Conservation (phyloP, 768 basidiomycete species). For the Termitomyces sp. region DNA sequence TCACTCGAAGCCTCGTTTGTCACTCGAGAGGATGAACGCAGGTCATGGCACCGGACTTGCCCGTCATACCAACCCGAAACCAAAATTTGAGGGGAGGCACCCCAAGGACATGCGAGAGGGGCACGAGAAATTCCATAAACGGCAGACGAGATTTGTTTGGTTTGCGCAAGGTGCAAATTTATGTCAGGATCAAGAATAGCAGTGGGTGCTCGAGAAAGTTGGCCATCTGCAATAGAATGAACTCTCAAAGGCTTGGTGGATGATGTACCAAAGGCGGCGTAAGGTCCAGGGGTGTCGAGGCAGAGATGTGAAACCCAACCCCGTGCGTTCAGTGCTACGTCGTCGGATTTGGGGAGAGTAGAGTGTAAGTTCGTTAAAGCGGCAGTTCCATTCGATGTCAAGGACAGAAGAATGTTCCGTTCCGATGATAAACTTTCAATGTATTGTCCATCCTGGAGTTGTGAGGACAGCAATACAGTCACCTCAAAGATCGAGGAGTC, state of each 20-base stretch:
- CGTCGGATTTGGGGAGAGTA: slow-evolving; percentile 16
- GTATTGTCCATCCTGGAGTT: slow-evolving; percentile 36
- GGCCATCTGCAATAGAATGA: slow-evolving; percentile 43
- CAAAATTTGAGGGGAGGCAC: slow-evolving; percentile 63
- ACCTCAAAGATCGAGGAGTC: slow-evolving; percentile 13
- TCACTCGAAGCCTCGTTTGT: slow-evolving; percentile 7
- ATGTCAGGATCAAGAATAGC: slow-evolving; percentile 39
- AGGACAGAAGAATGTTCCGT: slow-evolving; percentile 39
- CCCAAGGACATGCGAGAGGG: slow-evolving; percentile 61
- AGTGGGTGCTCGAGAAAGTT: slow-evolving; percentile 40
- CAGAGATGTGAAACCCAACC: slow-evolving; percentile 64
- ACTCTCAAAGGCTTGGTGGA: slow-evolving; percentile 54
- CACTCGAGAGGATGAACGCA: slow-evolving; percentile 44
- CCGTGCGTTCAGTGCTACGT: slow-evolving; percentile 42
- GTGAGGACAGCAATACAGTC: slow-evolving; percentile 4
- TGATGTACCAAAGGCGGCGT: slow-evolving; percentile 63
- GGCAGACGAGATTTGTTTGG: slow-evolving; percentile 35
- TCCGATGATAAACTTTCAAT: slow-evolving; percentile 53
- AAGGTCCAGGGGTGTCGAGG: slow-evolving; percentile 44
- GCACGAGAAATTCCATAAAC: slow-evolving; percentile 68
- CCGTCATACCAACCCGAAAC: slow-evolving; percentile 85
- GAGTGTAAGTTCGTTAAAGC: slow-evolving; percentile 21
- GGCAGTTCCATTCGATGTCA: slow-evolving; percentile 52
- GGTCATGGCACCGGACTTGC: slow-evolving; percentile 65
- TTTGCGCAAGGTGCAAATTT: slow-evolving; percentile 13